Conservation (phyloP, 306 rosid species). For the Vigna hirtella region DNA sequence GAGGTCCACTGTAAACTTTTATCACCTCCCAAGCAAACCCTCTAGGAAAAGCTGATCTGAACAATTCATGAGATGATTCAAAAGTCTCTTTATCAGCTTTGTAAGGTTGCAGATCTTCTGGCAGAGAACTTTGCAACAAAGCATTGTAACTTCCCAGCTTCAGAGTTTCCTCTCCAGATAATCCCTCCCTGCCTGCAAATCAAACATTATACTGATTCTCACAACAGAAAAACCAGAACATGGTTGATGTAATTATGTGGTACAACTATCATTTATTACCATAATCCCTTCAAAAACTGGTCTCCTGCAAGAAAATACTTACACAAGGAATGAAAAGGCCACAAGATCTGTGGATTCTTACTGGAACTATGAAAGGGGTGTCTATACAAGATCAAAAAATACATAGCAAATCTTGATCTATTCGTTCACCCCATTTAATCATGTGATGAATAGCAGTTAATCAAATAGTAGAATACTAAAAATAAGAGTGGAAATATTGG, state of each 20-base stretch:
- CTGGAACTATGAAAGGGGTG: too few species aligned
- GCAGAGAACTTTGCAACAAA: slow-evolving; percentile 64
- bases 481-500: background rate
- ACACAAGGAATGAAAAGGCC: background rate
- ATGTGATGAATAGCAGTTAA: background rate
- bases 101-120: slow-evolving; percentile 59
- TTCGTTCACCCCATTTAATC: background rate
- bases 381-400: too few species aligned
- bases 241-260: background rate
- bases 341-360: background rate
- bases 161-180: slow-evolving; percentile 69
- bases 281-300: background rate
- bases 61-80: slow-evolving; percentile 74
- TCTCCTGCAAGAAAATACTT: slow-evolving; percentile 13
- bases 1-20: slow-evolving; percentile 70
- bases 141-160: slow-evolving; percentile 73
- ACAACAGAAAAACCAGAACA: background rate
- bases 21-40: slow-evolving; percentile 94
- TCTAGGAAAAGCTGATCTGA: slow-evolving; percentile 68
- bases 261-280: background rate
- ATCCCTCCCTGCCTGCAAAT: slow-evolving; percentile 69
- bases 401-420: background rate
- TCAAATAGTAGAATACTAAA: background rate
- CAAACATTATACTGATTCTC: background rate
- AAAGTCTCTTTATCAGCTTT: slow-evolving; percentile 71